These are phyloP conservation scores for Aspergillus sp. DNA, from an alignment of 2,329 filamentous ascomycete species.

Conservation along the genomic window DNA sequence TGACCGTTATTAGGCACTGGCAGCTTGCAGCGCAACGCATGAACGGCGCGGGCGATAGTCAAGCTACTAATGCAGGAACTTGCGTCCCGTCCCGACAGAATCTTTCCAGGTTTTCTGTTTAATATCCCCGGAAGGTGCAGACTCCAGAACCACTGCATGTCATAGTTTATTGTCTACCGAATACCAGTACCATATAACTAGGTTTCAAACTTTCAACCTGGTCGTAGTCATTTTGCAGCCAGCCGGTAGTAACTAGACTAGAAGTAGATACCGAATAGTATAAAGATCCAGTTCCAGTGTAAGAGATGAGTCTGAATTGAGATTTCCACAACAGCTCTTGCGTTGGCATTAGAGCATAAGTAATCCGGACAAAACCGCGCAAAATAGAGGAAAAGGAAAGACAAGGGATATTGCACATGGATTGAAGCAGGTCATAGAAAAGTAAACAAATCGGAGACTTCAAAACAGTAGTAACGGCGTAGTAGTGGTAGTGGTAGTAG, in stretches of 20 bases:
- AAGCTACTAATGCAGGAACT: constrained; percentile 8
- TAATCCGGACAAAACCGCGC: constrained; percentile 1
- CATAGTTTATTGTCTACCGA: no score
- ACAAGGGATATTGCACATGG: constrained; percentile 22
- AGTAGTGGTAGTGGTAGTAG: neutral
- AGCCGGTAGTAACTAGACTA: neutral
- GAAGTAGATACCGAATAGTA: constrained; percentile 4
- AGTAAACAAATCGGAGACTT: constrained; percentile 10
- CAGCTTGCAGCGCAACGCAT: neutral
- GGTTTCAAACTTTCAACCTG: neutral
- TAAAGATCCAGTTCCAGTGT: neutral
- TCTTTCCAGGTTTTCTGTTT: no score
- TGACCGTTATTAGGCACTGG: neutral
- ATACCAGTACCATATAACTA: no score
- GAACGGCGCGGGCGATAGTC: neutral
- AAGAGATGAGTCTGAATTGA: constrained; percentile 3
- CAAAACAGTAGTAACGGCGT: constrained; percentile 4
- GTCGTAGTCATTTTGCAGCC: neutral
- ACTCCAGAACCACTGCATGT: no score
- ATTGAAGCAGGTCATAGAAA: constrained; percentile 18
- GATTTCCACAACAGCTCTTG: constrained; percentile 4
- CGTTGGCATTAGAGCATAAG: constrained; percentile 13
- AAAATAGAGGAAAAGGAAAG: neutral
- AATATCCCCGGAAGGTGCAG: no score
- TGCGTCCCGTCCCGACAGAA: neutral